Conservation (phyloP, 2,329 filamentous ascomycete genomes). For the Aspergillus tanneri region DNA sequence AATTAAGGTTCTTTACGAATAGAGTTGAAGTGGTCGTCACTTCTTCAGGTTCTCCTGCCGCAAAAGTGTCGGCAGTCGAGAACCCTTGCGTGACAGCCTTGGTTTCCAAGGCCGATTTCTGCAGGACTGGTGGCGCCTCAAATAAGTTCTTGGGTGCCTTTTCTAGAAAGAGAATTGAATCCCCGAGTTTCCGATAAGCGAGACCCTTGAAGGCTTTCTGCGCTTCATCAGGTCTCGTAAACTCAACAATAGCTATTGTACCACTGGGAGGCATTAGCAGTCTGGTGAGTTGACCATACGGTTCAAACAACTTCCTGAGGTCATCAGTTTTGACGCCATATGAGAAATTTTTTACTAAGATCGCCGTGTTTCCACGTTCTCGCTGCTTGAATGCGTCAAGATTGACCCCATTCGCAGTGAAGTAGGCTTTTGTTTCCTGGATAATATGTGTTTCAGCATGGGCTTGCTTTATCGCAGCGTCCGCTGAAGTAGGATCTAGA, state of each 20-base stretch:
- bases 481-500: constrained; percentile 90
- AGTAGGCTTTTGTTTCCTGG: constrained; percentile 92
- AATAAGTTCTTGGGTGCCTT: constrained; percentile 88
- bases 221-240: constrained; percentile 73
- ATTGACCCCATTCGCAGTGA: constrained; percentile 82
- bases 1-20: constrained; percentile 93
- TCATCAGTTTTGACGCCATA: constrained; percentile 79
- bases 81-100: constrained; percentile 41
- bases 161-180: constrained; percentile 87
- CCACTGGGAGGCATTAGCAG: constrained; percentile 90
- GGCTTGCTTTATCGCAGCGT: constrained; percentile 93
- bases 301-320: constrained; percentile 76
- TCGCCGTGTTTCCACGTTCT: constrained; percentile 79
- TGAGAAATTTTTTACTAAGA: constrained; percentile 93
- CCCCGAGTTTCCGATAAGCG: constrained; percentile 87
- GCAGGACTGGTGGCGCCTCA: constrained; percentile 36
- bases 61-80: constrained; percentile 44
- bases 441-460: constrained; percentile 95
- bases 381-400: constrained; percentile 85
- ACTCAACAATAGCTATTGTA: constrained; percentile 92
- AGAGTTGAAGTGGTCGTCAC: constrained; percentile 70
- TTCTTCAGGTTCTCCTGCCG: constrained; percentile 39
- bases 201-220: constrained; percentile 80
- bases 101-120: constrained; percentile 29
- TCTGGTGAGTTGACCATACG: constrained; percentile 75